Percentiles rank a stretch among this genome's conserved stretches.
Conservation (phyloP, 1,284 basidiomycete species). For the Ganoderma multipileum region DNA sequence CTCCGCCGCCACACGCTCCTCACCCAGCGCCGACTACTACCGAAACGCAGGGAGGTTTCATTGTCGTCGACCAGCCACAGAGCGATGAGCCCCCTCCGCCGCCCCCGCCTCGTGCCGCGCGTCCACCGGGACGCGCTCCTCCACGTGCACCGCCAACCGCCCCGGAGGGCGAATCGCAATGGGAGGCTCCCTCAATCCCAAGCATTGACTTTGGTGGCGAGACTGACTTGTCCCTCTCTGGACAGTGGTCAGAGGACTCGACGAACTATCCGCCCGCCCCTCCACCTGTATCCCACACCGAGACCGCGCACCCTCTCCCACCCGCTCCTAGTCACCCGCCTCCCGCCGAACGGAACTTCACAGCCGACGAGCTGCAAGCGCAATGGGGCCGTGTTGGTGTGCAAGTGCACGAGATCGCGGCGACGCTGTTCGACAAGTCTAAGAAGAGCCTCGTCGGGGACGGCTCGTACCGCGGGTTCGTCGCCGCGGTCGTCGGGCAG, state of each 20-base stretch:
- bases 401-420: constrained; percentile 74
- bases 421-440: constrained; percentile 72
- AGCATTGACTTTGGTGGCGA: constrained; percentile 45
- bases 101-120: constrained; percentile 49
- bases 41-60: constrained; percentile 46
- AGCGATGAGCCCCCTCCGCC: constrained; percentile 48
- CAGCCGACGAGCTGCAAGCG: constrained; percentile 69
- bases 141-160: constrained; percentile 42
- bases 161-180: constrained; percentile 24
- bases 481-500: constrained; percentile 66
- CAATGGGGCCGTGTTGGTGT: constrained; percentile 80
- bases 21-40: constrained; percentile 44
- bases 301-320: constrained; percentile 12
- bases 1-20: constrained; percentile 38
- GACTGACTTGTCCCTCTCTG: constrained; percentile 47
- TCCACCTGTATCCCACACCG: constrained; percentile 5
- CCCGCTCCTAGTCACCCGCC: constrained; percentile 19
- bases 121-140: constrained; percentile 44
- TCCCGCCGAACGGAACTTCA: constrained; percentile 44
- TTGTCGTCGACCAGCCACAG: constrained; percentile 31
- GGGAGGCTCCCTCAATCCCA: constrained; percentile 39
- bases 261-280: constrained; percentile 43
- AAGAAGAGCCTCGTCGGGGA: constrained; percentile 82
- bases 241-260: constrained; percentile 55
- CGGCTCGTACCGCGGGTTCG: constrained; percentile 82